Conservation (phyloP, 768 basidiomycete genomes). For the Rhizopogon vinicolor region DNA sequence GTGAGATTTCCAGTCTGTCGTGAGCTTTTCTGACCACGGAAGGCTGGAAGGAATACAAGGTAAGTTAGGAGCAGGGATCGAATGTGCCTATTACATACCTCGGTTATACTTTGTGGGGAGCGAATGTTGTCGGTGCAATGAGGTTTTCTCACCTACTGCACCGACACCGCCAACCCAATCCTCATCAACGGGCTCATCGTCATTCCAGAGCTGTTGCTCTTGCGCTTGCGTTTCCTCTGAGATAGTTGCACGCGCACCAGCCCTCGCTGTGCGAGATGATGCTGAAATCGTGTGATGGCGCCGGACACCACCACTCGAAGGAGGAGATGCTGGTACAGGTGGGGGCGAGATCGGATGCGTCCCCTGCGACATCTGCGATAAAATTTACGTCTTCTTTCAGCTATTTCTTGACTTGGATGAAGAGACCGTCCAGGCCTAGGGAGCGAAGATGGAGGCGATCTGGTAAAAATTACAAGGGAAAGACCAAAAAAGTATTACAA, state of each 20-base stretch:
- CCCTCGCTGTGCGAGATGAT: slow-evolving; percentile 59
- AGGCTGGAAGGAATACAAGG: slow-evolving; percentile 32
- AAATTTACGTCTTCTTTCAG: slow-evolving; percentile 6
- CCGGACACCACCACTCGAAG: slow-evolving; percentile 48
- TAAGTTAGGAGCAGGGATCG: neutral
- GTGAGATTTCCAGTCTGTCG: slow-evolving; percentile 58
- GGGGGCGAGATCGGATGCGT: slow-evolving; percentile 38
- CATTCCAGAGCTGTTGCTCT: slow-evolving; percentile 56
- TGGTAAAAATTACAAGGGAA: slow-evolving; percentile 3
- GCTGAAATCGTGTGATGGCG: slow-evolving; percentile 83
- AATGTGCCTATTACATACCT: slow-evolving; percentile 38
- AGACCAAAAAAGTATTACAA: slow-evolving; percentile 3
- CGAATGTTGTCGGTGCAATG: slow-evolving; percentile 75
- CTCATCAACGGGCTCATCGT: slow-evolving; percentile 74
- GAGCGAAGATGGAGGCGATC: slow-evolving; percentile 2
- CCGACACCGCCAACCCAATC: slow-evolving; percentile 82
- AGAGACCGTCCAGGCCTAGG: neutral
- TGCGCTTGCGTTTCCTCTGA: slow-evolving; percentile 63
- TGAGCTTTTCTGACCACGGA: slow-evolving; percentile 41
- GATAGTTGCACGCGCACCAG: slow-evolving; percentile 56
- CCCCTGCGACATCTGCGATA: slow-evolving; percentile 29
- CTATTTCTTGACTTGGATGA: neutral
- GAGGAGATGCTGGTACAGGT: slow-evolving; percentile 31
- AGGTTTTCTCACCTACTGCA: slow-evolving; percentile 78
- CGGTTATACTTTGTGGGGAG: slow-evolving; percentile 78